A percentile compares a stretch with the other conserved stretches of the same genome.
phyloP scores from a whole-genome alignment of 768 basidiomycete species.

The Termitomyces sp. region DNA sequence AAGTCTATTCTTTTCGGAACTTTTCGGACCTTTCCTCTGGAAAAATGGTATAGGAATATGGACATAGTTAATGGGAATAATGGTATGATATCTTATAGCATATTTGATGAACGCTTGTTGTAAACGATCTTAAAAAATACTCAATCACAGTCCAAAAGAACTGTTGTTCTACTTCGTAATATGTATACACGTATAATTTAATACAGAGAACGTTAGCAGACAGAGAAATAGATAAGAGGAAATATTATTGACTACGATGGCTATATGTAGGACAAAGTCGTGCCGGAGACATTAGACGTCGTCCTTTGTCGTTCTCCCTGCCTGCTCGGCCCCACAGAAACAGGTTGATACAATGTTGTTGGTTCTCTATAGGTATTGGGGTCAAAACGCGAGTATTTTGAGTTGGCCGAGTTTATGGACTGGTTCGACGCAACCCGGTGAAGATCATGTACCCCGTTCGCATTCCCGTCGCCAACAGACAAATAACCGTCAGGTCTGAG shows the following conservation, averaged over 20 bases:
- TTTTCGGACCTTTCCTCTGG: not conserved
- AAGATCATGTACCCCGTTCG: not conserved
- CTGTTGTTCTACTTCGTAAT: not conserved
- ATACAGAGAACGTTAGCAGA: not conserved
- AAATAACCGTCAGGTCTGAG: not conserved
- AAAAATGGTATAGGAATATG: not conserved
- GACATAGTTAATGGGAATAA: too few relatives aligned
- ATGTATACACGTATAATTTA: not conserved
- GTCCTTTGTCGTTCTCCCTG: not conserved
- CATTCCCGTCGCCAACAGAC: not conserved
- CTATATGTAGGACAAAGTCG: slow-evolving; percentile 4
- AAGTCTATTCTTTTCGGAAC: not conserved
- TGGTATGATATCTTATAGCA: not conserved
- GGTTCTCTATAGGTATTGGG: slow-evolving; percentile 9
- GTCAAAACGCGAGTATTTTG: slow-evolving; percentile 9
- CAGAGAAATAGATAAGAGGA: not conserved
- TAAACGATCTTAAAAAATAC: too few relatives aligned
- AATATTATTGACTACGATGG: not conserved
- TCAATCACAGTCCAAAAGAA: not conserved
- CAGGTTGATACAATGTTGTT: not conserved
- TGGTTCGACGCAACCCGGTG: slow-evolving; percentile 7
- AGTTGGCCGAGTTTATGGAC: slow-evolving; percentile 9
- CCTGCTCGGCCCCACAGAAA: not conserved
- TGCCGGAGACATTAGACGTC: not conserved
- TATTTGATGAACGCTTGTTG: not conserved